phyloP scores from a whole-genome alignment of 129 eudicot genomes.

The Cynara cardunculus region DNA sequence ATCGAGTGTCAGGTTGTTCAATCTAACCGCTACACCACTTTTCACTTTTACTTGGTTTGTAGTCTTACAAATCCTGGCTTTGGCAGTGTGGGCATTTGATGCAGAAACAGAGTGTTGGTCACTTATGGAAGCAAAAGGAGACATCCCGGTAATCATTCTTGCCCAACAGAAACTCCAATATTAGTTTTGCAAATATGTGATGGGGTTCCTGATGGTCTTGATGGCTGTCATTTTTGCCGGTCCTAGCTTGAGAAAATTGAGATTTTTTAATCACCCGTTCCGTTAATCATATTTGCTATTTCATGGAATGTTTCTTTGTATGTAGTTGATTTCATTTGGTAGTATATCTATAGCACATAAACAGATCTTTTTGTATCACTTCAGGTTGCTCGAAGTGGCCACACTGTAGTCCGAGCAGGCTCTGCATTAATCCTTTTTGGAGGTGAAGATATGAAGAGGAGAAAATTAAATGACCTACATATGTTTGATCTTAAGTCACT shows the following conservation, averaged over 20 bases:
- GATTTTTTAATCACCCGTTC: not conserved
- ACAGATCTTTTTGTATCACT: slow-evolving; percentile 10
- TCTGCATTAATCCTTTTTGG: slow-evolving; percentile 80
- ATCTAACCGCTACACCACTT: not conserved
- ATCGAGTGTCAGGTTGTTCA: slow-evolving; percentile 70
- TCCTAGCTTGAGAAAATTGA: not conserved
- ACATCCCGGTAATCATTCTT: slow-evolving; percentile 63
- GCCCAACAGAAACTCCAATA: not conserved
- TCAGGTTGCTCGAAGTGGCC: slow-evolving; percentile 94
- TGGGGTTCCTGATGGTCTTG: not conserved
- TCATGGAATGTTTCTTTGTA: not conserved
- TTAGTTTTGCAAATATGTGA: not conserved
- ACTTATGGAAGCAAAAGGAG: slow-evolving; percentile 94
- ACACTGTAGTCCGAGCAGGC: slow-evolving; percentile 81
- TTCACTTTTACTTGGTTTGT: not conserved
- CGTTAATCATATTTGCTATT: not conserved
- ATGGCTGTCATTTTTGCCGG: not conserved
- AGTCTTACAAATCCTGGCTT: slow-evolving; percentile 6
- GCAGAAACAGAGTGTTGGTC: slow-evolving; percentile 92
- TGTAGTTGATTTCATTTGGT: not conserved
- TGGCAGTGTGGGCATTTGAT: slow-evolving; percentile 97
- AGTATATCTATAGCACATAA: not conserved
- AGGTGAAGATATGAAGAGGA: slow-evolving; percentile 85
- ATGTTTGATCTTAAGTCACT: slow-evolving; percentile 98
- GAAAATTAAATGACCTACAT: slow-evolving; percentile 86